phyloP scores from a whole-genome alignment of 495 filamentous ascomycete species.

The Talaromyces nanjingensis region DNA sequence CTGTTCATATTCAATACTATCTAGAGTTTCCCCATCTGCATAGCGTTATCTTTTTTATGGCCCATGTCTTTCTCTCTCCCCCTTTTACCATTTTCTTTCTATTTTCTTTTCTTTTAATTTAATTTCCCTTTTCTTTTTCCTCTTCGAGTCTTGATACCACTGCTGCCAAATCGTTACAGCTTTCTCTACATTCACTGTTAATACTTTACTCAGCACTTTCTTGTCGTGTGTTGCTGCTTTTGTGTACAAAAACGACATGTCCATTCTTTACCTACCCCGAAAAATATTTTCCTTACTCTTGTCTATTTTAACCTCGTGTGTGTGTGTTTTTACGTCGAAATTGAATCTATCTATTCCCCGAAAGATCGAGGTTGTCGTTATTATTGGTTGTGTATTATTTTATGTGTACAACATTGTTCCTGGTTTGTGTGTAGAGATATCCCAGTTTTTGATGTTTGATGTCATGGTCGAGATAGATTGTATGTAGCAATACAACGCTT shows the following conservation, averaged over 20 bases:
- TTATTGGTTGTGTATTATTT: background rate
- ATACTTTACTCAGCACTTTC: constrained; percentile 1
- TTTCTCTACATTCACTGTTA: constrained; percentile 3
- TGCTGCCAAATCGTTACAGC: constrained; percentile 8
- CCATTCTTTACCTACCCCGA: background rate
- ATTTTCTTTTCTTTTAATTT: constrained; percentile 6
- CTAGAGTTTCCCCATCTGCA: constrained; percentile 2
- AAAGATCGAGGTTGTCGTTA: background rate
- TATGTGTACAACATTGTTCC: background rate
- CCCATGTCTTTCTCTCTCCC: background rate
- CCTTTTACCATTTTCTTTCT: constrained; percentile 2
- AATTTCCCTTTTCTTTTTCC: constrained; percentile 10
- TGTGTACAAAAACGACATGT: constrained; percentile 4
- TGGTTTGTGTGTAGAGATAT: background rate
- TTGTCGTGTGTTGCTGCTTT: constrained; percentile 5
- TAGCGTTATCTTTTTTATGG: constrained; percentile 3
- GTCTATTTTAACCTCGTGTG: background rate
- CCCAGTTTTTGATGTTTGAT: background rate
- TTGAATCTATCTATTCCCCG: background rate
- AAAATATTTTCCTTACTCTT: background rate
- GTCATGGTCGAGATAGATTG: background rate
- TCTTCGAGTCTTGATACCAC: constrained; percentile 12
- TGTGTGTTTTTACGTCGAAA: background rate
- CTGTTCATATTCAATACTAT: background rate
- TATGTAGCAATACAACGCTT: background rate